Conservation (phyloP, 2,329 filamentous ascomycete species). For the Ascochyta pisi region DNA sequence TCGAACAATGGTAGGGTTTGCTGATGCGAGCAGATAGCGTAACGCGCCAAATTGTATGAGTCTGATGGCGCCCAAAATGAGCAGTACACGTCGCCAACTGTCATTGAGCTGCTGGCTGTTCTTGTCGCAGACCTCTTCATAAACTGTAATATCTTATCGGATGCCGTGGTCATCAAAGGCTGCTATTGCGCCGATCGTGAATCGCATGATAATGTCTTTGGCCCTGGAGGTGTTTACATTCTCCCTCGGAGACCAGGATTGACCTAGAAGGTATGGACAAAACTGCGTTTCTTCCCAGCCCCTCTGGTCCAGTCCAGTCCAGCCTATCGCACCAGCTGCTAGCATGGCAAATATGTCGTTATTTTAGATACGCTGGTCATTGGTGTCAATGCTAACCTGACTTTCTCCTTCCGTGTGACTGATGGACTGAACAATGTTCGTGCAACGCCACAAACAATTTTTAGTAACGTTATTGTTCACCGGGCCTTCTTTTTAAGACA, state of each 20-base stretch:
- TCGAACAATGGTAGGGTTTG: constrained; percentile 40
- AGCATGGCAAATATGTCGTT: constrained; percentile 36
- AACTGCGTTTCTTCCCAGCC: constrained; percentile 21
- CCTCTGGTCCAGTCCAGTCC: constrained; percentile 33
- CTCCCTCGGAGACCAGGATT: constrained; percentile 34
- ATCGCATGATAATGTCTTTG: constrained; percentile 36
- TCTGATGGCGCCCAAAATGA: constrained; percentile 32
- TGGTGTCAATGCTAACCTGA: constrained; percentile 26
- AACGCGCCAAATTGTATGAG: constrained; percentile 37
- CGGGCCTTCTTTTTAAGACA: too few species aligned
- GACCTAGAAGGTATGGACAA: constrained; percentile 30
- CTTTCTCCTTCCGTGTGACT: constrained; percentile 15
- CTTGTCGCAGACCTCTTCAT: constrained; percentile 13
- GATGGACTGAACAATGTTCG: too few species aligned
- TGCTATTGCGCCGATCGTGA: constrained; percentile 41
- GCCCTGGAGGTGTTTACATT: constrained; percentile 14
- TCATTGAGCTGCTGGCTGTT: constrained; percentile 40
- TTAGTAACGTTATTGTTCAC: too few species aligned
- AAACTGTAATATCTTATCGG: constrained; percentile 24
- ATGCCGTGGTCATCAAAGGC: constrained; percentile 45
- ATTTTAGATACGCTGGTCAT: constrained; percentile 27
- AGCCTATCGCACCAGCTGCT: constrained; percentile 40
- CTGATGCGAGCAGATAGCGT: constrained; percentile 28
- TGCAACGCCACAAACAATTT: too few species aligned
- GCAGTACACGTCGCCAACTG: constrained; percentile 37